Conservation (phyloP, 2,329 filamentous ascomycete genomes). For the Colletotrichum eleusines region DNA sequence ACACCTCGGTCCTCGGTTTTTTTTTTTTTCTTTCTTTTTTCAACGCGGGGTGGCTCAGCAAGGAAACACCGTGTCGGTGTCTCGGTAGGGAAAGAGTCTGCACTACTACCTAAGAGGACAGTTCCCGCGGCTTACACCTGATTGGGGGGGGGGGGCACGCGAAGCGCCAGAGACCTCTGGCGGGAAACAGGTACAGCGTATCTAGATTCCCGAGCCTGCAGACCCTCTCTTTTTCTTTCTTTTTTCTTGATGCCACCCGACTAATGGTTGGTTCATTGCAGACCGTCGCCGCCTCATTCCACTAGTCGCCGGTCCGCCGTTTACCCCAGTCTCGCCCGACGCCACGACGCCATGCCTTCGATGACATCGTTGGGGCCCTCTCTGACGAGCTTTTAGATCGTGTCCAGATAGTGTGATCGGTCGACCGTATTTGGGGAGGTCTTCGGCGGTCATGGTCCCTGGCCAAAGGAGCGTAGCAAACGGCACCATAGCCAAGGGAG, state of each 20-base stretch:
- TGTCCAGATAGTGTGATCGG: too few relatives aligned
- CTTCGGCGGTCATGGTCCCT: neutral
- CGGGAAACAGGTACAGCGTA: conserved; percentile 23
- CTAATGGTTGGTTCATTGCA: conserved; percentile 15
- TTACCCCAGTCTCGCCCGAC: too few relatives aligned
- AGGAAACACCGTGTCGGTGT: too few relatives aligned
- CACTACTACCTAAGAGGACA: too few relatives aligned
- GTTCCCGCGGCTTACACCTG: too few relatives aligned
- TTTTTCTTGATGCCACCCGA: neutral
- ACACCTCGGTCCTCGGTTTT: too few relatives aligned
- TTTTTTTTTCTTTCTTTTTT: too few relatives aligned
- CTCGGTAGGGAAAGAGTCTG: too few relatives aligned
- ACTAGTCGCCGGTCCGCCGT: too few relatives aligned
- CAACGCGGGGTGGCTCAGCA: too few relatives aligned
- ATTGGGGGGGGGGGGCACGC: neutral
- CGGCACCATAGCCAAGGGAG: neutral
- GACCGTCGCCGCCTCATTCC: neutral
- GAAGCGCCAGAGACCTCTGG: conserved; percentile 6
- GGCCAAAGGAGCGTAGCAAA: neutral
- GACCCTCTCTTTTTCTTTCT: neutral
- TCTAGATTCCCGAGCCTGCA: neutral
- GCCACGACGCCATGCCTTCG: neutral
- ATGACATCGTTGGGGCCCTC: neutral
- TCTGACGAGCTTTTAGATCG: neutral
- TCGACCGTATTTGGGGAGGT: neutral